A percentile compares a stretch with the other conserved stretches of the same genome.
Conservation (phyloP, 1,284 basidiomycete species). For the Tilletia walkeri region DNA sequence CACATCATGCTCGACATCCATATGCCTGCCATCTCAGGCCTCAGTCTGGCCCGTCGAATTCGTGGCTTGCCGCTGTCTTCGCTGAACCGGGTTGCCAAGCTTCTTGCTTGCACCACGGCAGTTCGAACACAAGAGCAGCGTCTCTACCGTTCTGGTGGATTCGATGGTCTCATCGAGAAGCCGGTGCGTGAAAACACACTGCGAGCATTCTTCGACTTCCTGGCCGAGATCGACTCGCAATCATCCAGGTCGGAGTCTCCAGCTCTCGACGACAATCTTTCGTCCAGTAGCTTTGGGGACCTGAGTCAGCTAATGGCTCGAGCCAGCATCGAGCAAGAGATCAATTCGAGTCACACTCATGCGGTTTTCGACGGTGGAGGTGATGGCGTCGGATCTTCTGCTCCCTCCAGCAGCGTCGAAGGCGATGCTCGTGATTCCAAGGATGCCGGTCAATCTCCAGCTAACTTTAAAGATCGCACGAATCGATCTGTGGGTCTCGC, state of each 20-base stretch:
- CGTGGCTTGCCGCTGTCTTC: neutral
- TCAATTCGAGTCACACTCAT: neutral
- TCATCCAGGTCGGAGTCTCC: too few species aligned
- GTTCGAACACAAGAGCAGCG: neutral
- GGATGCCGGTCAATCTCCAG: neutral
- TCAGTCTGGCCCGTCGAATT: constrained; percentile 9
- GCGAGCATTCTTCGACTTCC: neutral
- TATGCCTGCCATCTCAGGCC: constrained; percentile 13
- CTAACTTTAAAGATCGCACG: neutral
- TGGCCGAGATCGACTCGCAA: neutral
- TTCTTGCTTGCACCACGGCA: constrained; percentile 13
- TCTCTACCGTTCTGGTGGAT: constrained; percentile 8
- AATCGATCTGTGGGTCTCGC: neutral
- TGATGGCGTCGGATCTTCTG: too few species aligned
- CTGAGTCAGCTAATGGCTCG: neutral
- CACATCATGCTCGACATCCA: constrained; percentile 18
- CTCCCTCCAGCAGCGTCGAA: neutral
- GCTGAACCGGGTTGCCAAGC: neutral
- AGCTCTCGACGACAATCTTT: neutral
- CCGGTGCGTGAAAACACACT: constrained; percentile 7
- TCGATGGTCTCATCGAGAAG: constrained; percentile 16
- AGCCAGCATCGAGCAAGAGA: neutral
- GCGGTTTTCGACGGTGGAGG: constrained; percentile 3
- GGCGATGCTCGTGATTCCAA: neutral
- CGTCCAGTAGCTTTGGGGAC: neutral